Evolutionary conservation across 23 red algal species (phyloP), one percentile per base, ranked within the genome.

Genomic region (Gracilaria domingensis): DNA sequence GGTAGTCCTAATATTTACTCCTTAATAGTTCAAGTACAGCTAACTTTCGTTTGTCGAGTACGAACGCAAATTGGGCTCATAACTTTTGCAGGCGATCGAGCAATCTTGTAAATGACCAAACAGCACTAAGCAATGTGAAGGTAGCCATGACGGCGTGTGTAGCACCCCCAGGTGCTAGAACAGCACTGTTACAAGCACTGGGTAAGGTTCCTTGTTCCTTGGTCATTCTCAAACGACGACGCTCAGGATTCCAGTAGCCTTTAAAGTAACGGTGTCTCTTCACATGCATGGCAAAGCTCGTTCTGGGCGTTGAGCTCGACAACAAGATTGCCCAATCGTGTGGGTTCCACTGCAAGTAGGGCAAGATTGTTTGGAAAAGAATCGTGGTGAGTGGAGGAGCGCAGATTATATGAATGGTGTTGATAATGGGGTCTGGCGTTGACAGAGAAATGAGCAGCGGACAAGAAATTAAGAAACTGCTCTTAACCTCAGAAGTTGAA

Each of bases 201-300:
- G 86, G 86, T 3, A 90, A 32, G 25, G 86, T 90, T 35, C 86
- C 86, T 29, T 66, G 56, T 71, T 90, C 86, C 73, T 90, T 90
- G 21, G 86, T 90, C 51, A 90, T 76, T 25, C 86, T 44, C 1
- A 90, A 48, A 13, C 75, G 44, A 23, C 86, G 67, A 29, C 86
- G 71, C 75, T 90, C 86, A 32, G 72, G 86, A 28, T 90, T 79
- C 86, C 86, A 90, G 28, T 69, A 69, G 1, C 83, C 83, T 48
- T 87, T 87, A 66, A 87, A 87, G 37, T 75, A 55, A 57, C 83
- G 83, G 20, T 56, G 49, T 39, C 77, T 81, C 18, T 49, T 51
- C 5, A 14, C 6, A 18, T n/a, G 32, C 77, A 81, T 81, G 37
- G 24, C 66, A 32, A 45, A 3, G 26, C 25, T 32, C 23, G 0